Percentiles rank a stretch among this genome's conserved stretches.
These are phyloP conservation scores for Fagus sylvatica DNA, from an alignment of 306 rosid genomes.

Conservation along the genomic window DNA sequence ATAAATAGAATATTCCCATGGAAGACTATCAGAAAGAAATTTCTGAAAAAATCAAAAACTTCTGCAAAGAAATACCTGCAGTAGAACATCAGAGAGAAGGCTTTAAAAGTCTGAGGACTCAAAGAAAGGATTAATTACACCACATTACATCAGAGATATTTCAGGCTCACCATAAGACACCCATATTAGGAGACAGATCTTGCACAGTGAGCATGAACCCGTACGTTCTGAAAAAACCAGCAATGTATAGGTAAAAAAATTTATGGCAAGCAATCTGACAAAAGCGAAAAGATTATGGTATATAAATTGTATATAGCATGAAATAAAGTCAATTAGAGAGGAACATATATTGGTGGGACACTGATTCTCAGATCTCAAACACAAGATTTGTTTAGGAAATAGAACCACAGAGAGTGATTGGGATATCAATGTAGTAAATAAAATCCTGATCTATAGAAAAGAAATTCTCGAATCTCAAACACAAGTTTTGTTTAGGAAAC, in stretches of 20 bases:
- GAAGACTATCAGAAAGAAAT: conserved; percentile 85
- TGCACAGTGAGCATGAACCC: conserved; percentile 91
- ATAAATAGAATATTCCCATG: conserved; percentile 81
- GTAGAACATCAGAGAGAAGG: conserved; percentile 26
- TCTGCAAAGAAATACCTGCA: conserved; percentile 97
- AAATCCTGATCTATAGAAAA: not conserved
- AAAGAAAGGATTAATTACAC: not conserved
- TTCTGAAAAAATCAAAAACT: conserved; percentile 88
- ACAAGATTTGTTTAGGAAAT: not conserved
- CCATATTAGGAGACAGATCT: conserved; percentile 92
- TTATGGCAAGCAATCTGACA: conserved; percentile 10
- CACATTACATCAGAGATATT: not conserved
- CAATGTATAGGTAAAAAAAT: conserved; percentile 18
- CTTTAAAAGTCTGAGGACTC: conserved; percentile 21
- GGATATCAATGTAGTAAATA: not conserved
- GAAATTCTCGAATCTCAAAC: too few relatives aligned
- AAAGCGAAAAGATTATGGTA: not conserved
- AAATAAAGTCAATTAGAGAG: not conserved
- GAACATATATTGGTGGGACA: not conserved
- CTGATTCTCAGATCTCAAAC: not conserved
- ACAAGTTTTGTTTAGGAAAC: too few relatives aligned
- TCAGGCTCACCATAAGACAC: conserved; percentile 79
- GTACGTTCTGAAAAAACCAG: conserved; percentile 71
- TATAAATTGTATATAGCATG: not conserved
- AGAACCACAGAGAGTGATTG: not conserved